Evolutionary conservation across 345 rosid species (phyloP), one percentile per base, ranked within the genome.

Genomic region (Camelina sativa): DNA sequence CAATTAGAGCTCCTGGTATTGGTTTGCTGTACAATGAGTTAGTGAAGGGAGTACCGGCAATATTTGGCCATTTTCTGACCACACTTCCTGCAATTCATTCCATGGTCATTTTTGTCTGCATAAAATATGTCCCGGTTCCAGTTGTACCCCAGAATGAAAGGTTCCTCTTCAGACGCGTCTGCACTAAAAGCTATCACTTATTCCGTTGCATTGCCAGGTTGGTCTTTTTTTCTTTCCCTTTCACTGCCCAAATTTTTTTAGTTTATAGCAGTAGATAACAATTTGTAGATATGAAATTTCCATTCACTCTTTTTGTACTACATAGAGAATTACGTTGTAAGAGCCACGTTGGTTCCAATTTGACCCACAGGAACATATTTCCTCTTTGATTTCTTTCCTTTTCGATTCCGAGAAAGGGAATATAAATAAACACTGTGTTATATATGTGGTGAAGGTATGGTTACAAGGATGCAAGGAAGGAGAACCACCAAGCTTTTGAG

Each of bases 171-270:
- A 90, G 94, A 55, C 87, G 96, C 25, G 99, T 92, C 69, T 92
- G 98, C 80, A 83, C 89, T 16, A 90, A 89, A 76, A 68, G 86
- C 82, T 95, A 90, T 83, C 99, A 95, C 86, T 86, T 92, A 58
- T 95, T 95, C 82, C 99, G 97, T 19, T 95, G 99, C 80, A 87
- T 95, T 76, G 98, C 98, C 56, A 89, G 99, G 99, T 95, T 80
- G 74, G 71, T 53, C 72, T 51, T 52, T 51, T 52, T 8, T 63
- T 28, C n/a, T 43, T 8, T 13, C 7, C 7, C 7, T 58, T 73
- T 47, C 6, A 7, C 65, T 61, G 34, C 59, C 58, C 59, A n/a
- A n/a, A n/a, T n/a, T n/a, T n/a, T n/a, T n/a, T n/a, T n/a, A n/a
- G n/a, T n/a, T n/a, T n/a, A n/a, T n/a, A n/a, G n/a, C n/a, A n/a